phyloP scores from a whole-genome alignment of 192 early-diverging fungal genomes.

The Allomyces macrogynus region DNA sequence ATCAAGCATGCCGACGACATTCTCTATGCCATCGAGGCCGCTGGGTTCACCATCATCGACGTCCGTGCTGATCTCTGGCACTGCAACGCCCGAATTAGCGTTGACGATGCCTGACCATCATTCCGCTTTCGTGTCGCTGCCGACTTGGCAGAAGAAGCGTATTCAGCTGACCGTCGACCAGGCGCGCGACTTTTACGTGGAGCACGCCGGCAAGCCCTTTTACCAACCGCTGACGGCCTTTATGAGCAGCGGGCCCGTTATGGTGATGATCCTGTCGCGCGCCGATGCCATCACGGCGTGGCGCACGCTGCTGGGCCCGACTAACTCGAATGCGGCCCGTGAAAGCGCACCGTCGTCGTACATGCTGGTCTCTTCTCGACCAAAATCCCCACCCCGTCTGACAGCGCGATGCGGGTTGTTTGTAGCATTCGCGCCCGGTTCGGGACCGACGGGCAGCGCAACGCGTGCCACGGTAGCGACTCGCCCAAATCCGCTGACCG shows the following conservation, averaged over 20 bases:
- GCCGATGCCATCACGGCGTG: neutral
- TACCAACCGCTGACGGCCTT: neutral
- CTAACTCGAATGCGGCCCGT: conserved; percentile 1
- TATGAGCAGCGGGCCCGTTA: conserved; percentile 4
- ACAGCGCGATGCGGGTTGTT: too few species aligned
- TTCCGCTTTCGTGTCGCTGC: too few species aligned
- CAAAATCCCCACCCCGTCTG: too few species aligned
- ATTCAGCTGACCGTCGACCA: conserved; percentile 1
- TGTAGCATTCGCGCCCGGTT: conserved; percentile 3
- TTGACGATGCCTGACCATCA: neutral
- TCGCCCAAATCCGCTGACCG: neutral
- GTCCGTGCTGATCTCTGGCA: neutral
- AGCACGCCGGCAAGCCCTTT: conserved; percentile 2
- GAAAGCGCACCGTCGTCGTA: neutral
- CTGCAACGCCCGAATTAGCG: too few species aligned
- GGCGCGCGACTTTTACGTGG: conserved; percentile 2
- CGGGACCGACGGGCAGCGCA: conserved; percentile 3
- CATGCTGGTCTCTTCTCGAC: too few species aligned
- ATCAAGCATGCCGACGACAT: neutral
- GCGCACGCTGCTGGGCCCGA: conserved; percentile 2
- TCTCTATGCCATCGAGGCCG: conserved; percentile 1
- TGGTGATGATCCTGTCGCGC: neutral
- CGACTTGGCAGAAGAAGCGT: neutral
- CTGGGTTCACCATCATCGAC: neutral
- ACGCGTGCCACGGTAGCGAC: conserved; percentile 2